Base-by-base conservation (phyloP, 495 filamentous ascomycete genomes). In the Podospora fimiseda region DNA sequence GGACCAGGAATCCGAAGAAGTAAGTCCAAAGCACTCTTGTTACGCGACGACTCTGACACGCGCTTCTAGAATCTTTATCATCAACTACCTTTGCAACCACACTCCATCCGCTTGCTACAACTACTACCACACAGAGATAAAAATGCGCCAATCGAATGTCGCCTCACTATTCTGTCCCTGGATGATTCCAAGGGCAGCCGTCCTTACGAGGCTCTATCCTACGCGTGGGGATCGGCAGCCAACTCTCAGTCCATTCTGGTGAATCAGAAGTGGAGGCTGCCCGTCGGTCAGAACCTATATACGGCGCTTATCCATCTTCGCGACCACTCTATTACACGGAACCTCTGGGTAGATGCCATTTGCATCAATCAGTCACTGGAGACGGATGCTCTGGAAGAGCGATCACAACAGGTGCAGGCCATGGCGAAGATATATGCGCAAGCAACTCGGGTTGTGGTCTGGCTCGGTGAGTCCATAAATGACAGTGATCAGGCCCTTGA, bases 371-470 rank as follows among this genome's bases (percentile, higher is more conserved):
- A 67, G 50, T 8, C 8, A 8, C 8, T 8, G 8, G n/a, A 37
- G 33, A 8, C n/a, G 33, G 39, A 46, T 6, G 43, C 63, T 16
- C 0, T n/a, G 1, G 37, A 48, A 8, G 64, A 67, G 46, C 48
- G 39, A 1, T 27, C 11, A 0, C 37, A 47, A 15, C 62, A 67
- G 30, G 48, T 67, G 14, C 42, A 51, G 52, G 18, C 44, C 9
- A 67, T 67, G 57, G 56, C 57, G 3, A 57, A 50, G 53, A 70
- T 74, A 44, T 74, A 41, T 46, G 45, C 18, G 4, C 50, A 53
- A 40, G 69, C 70, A 20, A 52, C 33, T 4, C 51, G 58, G 13
- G 67, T 73, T n/a, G 16, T 41, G 5, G 39, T 41, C 14, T 41
- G 39, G 16, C 27, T 66, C 40, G 61, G 70, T 18, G 70, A 41